These are phyloP conservation scores for Bjerkandera adusta DNA, from an alignment of 1,284 basidiomycete species.

Conservation along the genomic window DNA sequence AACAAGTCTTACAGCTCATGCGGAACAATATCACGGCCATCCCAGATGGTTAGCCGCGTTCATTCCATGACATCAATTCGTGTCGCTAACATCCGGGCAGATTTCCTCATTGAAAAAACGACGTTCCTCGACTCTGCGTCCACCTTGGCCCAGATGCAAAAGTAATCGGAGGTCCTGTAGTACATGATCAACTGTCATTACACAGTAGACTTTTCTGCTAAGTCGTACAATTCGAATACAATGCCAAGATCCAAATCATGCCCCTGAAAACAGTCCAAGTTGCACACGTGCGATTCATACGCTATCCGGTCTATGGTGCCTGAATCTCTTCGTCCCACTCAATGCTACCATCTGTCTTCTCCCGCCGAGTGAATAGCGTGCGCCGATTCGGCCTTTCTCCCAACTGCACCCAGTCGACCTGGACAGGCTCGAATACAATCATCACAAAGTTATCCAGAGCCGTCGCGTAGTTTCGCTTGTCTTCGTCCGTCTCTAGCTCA, in stretches of 20 bases:
- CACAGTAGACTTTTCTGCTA: neutral
- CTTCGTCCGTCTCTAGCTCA: slow-evolving; percentile 42
- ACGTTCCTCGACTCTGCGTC: slow-evolving; percentile 39
- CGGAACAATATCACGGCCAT: slow-evolving; percentile 49
- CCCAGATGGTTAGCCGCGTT: slow-evolving; percentile 41
- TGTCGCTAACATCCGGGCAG: slow-evolving; percentile 25
- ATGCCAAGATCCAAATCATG: neutral
- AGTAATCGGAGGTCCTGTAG: slow-evolving; percentile 22
- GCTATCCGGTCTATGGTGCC: slow-evolving; percentile 44
- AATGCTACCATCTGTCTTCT: slow-evolving; percentile 19
- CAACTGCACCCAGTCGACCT: slow-evolving; percentile 64
- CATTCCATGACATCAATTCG: neutral
- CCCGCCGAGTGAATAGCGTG: slow-evolving; percentile 44
- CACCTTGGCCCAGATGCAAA: slow-evolving; percentile 47
- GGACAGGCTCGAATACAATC: slow-evolving; percentile 58
- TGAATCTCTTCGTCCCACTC: slow-evolving; percentile 54
- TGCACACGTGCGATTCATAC: neutral
- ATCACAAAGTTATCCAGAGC: slow-evolving; percentile 64
- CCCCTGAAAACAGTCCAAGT: neutral
- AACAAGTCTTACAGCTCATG: slow-evolving; percentile 43
- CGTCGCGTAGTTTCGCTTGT: slow-evolving; percentile 41
- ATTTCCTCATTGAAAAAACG: slow-evolving; percentile 41
- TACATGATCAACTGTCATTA: neutral
- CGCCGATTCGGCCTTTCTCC: slow-evolving; percentile 52
- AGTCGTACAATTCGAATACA: neutral